A percentile compares a stretch with the other conserved stretches of the same genome.
Evolutionary conservation across 768 basidiomycete genomes (phyloP).

Genomic region (Astraeus odoratus): DNA sequence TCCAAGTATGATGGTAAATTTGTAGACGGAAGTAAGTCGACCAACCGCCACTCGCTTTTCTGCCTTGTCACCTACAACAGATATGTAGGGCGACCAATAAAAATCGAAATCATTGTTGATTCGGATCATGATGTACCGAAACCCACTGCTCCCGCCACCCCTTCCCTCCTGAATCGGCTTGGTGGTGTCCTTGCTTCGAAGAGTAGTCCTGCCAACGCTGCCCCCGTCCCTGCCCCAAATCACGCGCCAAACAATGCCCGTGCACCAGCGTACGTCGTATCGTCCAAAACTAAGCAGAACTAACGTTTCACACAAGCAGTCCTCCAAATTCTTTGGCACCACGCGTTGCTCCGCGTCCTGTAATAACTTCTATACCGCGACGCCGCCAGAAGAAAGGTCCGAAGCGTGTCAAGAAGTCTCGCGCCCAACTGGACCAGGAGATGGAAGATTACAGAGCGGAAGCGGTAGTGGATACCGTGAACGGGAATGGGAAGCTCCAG

Average conservation of each 20-base stretch:
- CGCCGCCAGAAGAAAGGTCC: constrained; percentile 65
- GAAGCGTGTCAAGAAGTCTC: constrained; percentile 61
- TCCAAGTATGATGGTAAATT: constrained; percentile 71
- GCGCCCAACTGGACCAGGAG: constrained; percentile 64
- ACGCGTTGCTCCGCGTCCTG: constrained; percentile 12
- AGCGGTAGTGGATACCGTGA: constrained; percentile 10
- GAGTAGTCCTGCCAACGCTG: neutral
- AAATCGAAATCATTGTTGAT: constrained; percentile 56
- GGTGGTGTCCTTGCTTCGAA: constrained; percentile 12
- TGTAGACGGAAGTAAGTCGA: constrained; percentile 51
- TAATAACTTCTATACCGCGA: constrained; percentile 26
- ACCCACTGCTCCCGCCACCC: constrained; percentile 21
- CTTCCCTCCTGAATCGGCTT: constrained; percentile 36
- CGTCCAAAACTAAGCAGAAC: neutral
- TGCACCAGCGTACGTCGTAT: constrained; percentile 9
- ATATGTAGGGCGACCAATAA: constrained; percentile 54
- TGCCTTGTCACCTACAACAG: neutral
- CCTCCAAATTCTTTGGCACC: constrained; percentile 14
- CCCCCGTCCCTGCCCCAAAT: constrained; percentile 5
- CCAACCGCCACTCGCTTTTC: neutral
- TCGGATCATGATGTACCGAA: constrained; percentile 19
- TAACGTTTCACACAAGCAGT: constrained; percentile 4
- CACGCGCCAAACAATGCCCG: constrained; percentile 14
- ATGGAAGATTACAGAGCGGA: constrained; percentile 73
- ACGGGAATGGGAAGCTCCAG: constrained; percentile 5